Percentiles rank a stretch among this genome's conserved stretches.
Conservation (phyloP, 306 rosid species). For the Castanospermum australe region DNA sequence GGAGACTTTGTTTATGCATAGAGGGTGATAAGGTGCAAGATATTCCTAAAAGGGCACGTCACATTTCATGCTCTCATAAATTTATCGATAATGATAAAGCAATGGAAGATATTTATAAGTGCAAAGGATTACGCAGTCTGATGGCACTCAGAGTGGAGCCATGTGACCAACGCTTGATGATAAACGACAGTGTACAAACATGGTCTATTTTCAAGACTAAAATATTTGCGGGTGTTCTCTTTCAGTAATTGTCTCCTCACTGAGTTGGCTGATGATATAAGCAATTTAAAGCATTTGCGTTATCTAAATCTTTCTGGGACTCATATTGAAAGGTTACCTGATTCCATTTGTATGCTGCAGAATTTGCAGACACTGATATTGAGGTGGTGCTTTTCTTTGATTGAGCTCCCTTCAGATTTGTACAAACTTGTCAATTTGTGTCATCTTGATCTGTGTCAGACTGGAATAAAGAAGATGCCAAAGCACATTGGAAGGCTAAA, state of each 20-base stretch:
- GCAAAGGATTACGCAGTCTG: not conserved
- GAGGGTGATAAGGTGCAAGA: not conserved
- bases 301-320: not conserved
- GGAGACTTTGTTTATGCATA: not conserved
- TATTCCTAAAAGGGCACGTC: not conserved
- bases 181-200: not conserved
- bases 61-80: not conserved
- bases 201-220: not conserved
- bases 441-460: not conserved
- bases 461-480: not conserved
- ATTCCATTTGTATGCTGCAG: constrained; percentile 15
- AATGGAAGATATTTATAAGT: not conserved
- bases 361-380: constrained; percentile 29
- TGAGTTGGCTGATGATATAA: not conserved
- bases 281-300: constrained; percentile 23
- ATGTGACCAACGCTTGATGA: not conserved
- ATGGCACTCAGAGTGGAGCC: not conserved
- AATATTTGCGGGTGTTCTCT: not conserved
- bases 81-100: accelerated
- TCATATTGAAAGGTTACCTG: not conserved
- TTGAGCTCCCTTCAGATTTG: not conserved
- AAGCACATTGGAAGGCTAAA: not conserved
- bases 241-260: not conserved
- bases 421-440: constrained; percentile 16
- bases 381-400: accelerated